Evolutionary conservation across 2,329 filamentous ascomycete genomes (phyloP), one percentile per base, ranked within the genome.

Genomic region (Aspergillus clavatus): DNA sequence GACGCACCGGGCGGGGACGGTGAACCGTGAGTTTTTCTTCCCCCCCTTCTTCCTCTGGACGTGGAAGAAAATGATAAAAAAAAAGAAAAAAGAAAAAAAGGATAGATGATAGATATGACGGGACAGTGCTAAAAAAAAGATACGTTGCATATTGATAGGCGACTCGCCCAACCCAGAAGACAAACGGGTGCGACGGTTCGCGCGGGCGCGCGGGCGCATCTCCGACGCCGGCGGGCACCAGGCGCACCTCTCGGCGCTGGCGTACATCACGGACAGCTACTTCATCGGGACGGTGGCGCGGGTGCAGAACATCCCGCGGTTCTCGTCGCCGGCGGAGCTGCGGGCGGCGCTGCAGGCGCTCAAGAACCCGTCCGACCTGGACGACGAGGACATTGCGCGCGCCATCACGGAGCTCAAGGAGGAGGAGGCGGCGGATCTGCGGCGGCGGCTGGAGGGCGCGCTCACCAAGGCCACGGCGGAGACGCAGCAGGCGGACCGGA

Each of bases 201-300:
- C 72, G 18, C 67, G 70, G 6, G 65, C 68, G 4, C 62, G 69
- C 26, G 89, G 89, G 24, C 75, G 68, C 46, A 93, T 97, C 58
- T 86, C 83, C 33, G 76, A 79, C 1, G 75, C 75, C 3, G 88
- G 87, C 16, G 88, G 89, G 1, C 81, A 84, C 52, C 80, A 86
- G 58, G 88, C 89, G 8, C 90, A 97, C 63, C 74, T 96, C 27
- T 85, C 81, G 28, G 93, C 93, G 7, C 76, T 98, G 50, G 91
- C 91, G 19, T 98, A 97, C 72, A 87, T 97, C 73, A 88, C 84
- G 21, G 91, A 97, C 70, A 86, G 80, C 62, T 93, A 87, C 72
- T 97, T 98, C 70, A 90, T 97, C 66, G 90, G 87, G 29, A 96
- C 90, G 2, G 81, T 96, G 6, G 76, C 84, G 22, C 81, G 88